These are phyloP conservation scores for Pterula multifida DNA, from an alignment of 1,284 basidiomycete species.

Conservation along the genomic window DNA sequence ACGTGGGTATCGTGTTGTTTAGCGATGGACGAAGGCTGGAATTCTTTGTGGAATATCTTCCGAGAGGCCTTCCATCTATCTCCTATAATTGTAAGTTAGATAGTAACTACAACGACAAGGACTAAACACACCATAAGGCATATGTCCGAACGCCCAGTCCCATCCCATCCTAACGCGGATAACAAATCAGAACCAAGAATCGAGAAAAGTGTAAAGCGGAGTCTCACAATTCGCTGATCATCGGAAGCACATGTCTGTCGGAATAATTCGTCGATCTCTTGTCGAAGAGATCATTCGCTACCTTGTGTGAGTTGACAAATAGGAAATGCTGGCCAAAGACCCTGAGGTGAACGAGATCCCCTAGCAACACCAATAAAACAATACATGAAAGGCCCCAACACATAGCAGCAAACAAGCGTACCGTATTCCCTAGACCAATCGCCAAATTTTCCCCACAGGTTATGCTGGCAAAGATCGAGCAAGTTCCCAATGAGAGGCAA, in stretches of 20 bases:
- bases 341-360: constrained; percentile 31
- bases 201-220: neutral
- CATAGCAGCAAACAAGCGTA: constrained; percentile 13
- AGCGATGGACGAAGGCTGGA: constrained; percentile 16
- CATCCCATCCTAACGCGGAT: constrained; percentile 22
- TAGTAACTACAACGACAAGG: neutral
- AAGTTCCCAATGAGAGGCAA: constrained; percentile 32
- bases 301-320: constrained; percentile 28
- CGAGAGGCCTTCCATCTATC: constrained; percentile 25
- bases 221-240: constrained; percentile 12
- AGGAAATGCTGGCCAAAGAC: constrained; percentile 29
- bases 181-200: neutral
- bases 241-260: constrained; percentile 16
- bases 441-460: constrained; percentile 22
- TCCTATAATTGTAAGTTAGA: constrained; percentile 12
- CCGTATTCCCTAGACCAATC: constrained; percentile 24
- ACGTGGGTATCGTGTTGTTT: constrained; percentile 20
- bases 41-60: constrained; percentile 22
- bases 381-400: neutral
- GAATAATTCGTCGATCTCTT: constrained; percentile 33
- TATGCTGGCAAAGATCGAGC: constrained; percentile 26
- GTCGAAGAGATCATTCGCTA: constrained; percentile 30
- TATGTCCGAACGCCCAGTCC: constrained; percentile 25
- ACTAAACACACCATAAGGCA: constrained; percentile 20
- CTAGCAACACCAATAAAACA: constrained; percentile 12